These are phyloP conservation scores for Coemansia sp. DNA, from an alignment of 192 early-diverging fungal species.

Conservation along the genomic window DNA sequence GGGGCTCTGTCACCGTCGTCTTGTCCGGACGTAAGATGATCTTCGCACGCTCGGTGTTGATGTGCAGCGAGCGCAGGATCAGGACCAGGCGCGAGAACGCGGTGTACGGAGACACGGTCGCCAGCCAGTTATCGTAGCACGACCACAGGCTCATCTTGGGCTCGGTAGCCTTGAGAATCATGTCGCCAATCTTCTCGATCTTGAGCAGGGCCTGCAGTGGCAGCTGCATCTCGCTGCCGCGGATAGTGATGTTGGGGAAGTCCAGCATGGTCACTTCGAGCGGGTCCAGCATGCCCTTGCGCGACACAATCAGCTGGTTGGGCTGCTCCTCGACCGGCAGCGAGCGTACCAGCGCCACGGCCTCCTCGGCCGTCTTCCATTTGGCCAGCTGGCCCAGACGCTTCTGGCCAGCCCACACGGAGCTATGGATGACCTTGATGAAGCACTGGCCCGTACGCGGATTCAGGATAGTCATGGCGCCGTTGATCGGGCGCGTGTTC, in stretches of 20 bases:
- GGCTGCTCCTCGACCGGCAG: conserved; percentile 99
- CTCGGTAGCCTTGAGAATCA: conserved; percentile 97
- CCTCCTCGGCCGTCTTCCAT: conserved; percentile 99
- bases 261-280: conserved; percentile 84
- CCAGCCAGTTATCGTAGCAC: conserved; percentile 96
- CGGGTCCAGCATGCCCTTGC: conserved; percentile 99
- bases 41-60: conserved; percentile 98
- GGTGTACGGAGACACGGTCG: conserved; percentile 91
- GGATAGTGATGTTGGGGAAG: conserved; percentile 99
- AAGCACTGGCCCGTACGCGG: conserved; percentile 98
- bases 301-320: conserved; percentile 97
- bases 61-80: conserved; percentile 93
- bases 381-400: conserved; percentile 98
- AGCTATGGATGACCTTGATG: conserved; percentile 99
- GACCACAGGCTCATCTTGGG: conserved; percentile 91
- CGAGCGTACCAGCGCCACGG: conserved; percentile 96
- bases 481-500: conserved; percentile 97
- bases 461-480: conserved; percentile 98
- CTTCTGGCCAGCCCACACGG: conserved; percentile 98
- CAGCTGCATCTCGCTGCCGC: conserved; percentile 93
- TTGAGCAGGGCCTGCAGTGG: conserved; percentile 97
- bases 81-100: conserved; percentile 96
- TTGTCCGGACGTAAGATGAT: conserved; percentile 93
- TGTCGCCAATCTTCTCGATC: conserved; percentile 97
- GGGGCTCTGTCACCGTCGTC: conserved; percentile 83